phyloP scores from a whole-genome alignment of 1,284 basidiomycete species.

The Malassezia caprae region DNA sequence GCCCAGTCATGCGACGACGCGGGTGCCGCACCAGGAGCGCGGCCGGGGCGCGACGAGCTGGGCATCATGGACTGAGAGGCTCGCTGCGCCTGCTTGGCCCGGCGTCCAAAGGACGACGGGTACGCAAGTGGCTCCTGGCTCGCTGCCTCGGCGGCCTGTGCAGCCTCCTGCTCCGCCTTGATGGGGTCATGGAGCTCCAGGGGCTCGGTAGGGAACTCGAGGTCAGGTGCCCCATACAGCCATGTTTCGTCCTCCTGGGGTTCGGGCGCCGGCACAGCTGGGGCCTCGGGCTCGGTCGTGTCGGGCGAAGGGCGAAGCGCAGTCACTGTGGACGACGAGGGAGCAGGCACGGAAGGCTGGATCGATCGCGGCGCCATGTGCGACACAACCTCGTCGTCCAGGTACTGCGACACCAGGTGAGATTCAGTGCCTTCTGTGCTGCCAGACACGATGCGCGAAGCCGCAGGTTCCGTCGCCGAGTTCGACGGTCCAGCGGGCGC shows the following conservation, averaged over 20 bases:
- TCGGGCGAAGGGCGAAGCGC: neutral
- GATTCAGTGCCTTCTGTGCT: neutral
- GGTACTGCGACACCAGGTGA: neutral
- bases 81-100: slow-evolving; percentile 19
- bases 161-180: neutral
- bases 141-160: slow-evolving; percentile 6
- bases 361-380: neutral
- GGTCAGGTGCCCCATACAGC: neutral
- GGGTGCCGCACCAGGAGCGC: neutral
- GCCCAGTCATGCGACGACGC: slow-evolving; percentile 11
- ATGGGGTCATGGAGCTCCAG: neutral
- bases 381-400: neutral
- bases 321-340: neutral
- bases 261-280: neutral
- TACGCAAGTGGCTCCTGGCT: slow-evolving; percentile 12
- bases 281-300: neutral
- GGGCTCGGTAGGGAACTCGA: neutral
- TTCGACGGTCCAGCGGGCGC: neutral
- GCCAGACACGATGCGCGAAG: neutral
- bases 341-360: neutral
- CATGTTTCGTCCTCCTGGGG: neutral
- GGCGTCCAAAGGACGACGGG: slow-evolving; percentile 38
- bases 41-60: slow-evolving; percentile 5
- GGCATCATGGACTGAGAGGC: neutral
- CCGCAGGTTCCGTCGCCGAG: neutral